Evolutionary conservation across 2,329 filamentous ascomycete genomes (phyloP), one percentile per base, ranked within the genome.

Genomic region (Colletotrichum liaoningense): DNA sequence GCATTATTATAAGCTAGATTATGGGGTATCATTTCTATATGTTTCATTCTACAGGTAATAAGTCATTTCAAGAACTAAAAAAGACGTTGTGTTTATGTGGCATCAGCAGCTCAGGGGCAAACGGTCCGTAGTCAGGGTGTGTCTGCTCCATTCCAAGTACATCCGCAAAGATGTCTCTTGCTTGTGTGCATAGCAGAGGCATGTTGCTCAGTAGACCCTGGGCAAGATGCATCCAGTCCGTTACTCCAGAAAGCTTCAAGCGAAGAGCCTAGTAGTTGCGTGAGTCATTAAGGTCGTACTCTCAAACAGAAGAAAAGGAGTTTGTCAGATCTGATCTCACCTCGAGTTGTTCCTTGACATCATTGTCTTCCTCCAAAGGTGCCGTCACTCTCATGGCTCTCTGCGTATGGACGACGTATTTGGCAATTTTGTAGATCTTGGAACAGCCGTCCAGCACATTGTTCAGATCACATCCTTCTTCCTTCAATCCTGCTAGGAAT

Each of bases 181-280:
- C 60, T 9, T 70, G 60, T 2, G 67, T 60, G 9, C 60, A 8
- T 26, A 70, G 22, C 4, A 42, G 1, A 1, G 67, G 59, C 4
- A 70, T 70, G 46, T 73, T 73, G 22, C 70, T 65, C 33, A 73
- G 19, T 55, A 73, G 67, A 9, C 70, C 70, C 22, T 73, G 60
- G 8, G 70, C 55, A 7, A 73, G 46, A 19, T 70, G 46, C 55
- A 69, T 73, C 70, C 70, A 73, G n/a, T 73, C 70, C 12, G 66
- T 33, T 28, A 70, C 70, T 22, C 26, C 60, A 19, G 67, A 73
- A 16, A 73, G 67, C 30, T 62, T 65, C n/a, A 56, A 24, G 2
- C 70, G 70, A 5, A 73, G 60, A 26, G 42, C n/a, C 67, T 69
- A 60, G 5, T 8, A 9, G 19, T 6, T 6, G 9, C 2, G 11